Percentiles rank a stretch among this genome's conserved stretches.
Conservation (phyloP, 1,284 basidiomycete species). For the Phellopilus nigrolimitatus region DNA sequence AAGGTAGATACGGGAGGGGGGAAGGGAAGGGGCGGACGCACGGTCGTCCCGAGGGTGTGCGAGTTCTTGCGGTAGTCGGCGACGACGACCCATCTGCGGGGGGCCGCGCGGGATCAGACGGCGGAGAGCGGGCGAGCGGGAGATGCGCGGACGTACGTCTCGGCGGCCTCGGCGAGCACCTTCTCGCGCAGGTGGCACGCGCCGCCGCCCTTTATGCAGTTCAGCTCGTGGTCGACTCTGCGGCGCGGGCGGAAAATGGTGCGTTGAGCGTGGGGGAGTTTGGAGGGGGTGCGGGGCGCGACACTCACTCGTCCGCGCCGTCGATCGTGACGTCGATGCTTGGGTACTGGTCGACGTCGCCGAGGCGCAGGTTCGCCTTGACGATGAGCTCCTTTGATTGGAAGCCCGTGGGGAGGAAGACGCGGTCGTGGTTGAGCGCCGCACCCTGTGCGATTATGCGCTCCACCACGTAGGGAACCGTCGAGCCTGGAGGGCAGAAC, state of each 20-base stretch:
- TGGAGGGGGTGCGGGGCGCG: background rate
- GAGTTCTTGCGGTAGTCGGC: constrained; percentile 96
- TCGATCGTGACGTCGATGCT: constrained; percentile 94
- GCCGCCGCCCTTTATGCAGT: constrained; percentile 97
- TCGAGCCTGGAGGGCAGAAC: constrained; percentile 76
- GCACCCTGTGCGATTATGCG: constrained; percentile 84
- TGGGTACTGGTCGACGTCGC: constrained; percentile 90
- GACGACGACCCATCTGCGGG: constrained; percentile 89
- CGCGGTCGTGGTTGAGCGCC: constrained; percentile 70
- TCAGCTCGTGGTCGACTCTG: constrained; percentile 84
- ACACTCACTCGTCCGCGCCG: constrained; percentile 89
- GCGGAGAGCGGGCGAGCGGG: constrained; percentile 18
- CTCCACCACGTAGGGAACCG: constrained; percentile 97
- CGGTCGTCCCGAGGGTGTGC: constrained; percentile 75
- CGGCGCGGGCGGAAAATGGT: constrained; percentile 35
- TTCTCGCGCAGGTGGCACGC: constrained; percentile 97
- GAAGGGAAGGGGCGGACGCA: constrained; percentile 37
- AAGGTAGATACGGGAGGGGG: background rate
- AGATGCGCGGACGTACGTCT: too few relatives aligned
- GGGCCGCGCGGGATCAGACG: background rate
- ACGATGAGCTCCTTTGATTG: constrained; percentile 96
- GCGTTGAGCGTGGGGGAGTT: background rate
- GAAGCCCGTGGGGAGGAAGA: constrained; percentile 94
- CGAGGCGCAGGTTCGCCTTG: constrained; percentile 72
- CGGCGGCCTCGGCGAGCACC: constrained; percentile 94